These are phyloP conservation scores for Eleusine coracana DNA, from an alignment of 176 grass and related monocot genomes.

Conservation along the genomic window DNA sequence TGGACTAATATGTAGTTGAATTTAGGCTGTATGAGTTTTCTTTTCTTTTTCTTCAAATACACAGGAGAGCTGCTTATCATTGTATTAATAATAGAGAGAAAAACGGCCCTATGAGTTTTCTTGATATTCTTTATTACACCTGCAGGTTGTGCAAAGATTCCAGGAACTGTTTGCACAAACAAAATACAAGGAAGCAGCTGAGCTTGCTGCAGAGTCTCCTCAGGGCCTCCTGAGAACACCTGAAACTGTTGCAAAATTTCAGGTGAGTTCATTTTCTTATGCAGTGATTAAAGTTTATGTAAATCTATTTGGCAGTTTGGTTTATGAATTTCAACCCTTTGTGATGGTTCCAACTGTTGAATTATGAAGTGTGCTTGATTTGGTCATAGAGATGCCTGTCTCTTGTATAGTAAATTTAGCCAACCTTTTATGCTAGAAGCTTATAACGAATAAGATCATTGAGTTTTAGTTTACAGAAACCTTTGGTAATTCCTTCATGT, in stretches of 20 bases:
- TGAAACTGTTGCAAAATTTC: slow-evolving; percentile 94
- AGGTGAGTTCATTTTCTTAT: slow-evolving; percentile 49
- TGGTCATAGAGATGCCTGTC: background rate
- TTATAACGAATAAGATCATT: slow-evolving; percentile 39
- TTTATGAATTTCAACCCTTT: background rate
- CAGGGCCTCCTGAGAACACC: slow-evolving; percentile 89
- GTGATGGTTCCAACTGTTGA: background rate
- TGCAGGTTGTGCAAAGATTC: slow-evolving; percentile 97
- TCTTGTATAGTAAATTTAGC: background rate
- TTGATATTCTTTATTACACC: slow-evolving; percentile 15
- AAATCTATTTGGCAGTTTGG: background rate
- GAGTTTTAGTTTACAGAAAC: background rate
- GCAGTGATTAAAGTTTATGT: slow-evolving; percentile 19
- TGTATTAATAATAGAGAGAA: too few relatives aligned
- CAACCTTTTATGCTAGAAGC: slow-evolving; percentile 39
- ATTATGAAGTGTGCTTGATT: background rate
- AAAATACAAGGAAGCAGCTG: slow-evolving; percentile 99
- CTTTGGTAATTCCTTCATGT: background rate
- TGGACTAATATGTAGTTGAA: background rate
- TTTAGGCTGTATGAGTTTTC: background rate
- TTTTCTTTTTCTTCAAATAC: background rate
- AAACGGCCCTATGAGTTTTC: background rate
- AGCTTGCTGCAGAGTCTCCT: slow-evolving; percentile 93
- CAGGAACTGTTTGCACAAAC: slow-evolving; percentile 92
- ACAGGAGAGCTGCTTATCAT: too few relatives aligned